Evolutionary conservation across 768 basidiomycete species (phyloP).

Genomic region (Suillus luteus): DNA sequence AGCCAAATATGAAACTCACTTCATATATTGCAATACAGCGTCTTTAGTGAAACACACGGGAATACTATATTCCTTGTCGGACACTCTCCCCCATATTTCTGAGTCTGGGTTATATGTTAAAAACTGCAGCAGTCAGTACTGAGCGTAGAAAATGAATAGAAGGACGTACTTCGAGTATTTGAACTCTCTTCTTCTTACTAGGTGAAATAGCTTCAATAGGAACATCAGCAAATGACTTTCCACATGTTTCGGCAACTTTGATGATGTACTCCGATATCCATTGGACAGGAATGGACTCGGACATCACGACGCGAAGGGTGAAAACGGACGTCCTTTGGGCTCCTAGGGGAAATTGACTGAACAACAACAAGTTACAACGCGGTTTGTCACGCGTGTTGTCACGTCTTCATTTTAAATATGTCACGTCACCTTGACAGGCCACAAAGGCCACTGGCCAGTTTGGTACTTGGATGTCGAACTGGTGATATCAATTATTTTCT

Average conservation of each 20-base stretch:
- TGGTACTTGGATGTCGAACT: too few species aligned
- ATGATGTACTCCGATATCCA: slow-evolving; percentile 64
- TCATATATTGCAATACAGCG: slow-evolving; percentile 47
- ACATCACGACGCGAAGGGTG: slow-evolving; percentile 30
- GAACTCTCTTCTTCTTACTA: slow-evolving; percentile 52
- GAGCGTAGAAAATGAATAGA: not conserved
- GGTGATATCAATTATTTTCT: not conserved
- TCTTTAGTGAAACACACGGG: slow-evolving; percentile 57
- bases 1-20: slow-evolving; percentile 31
- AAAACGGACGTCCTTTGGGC: not conserved
- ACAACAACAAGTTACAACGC: slow-evolving; percentile 9
- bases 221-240: slow-evolving; percentile 40
- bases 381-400: slow-evolving; percentile 13
- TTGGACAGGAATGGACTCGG: slow-evolving; percentile 40
- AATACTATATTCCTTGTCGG: slow-evolving; percentile 55
- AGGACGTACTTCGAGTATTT: slow-evolving; percentile 54
- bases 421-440: not conserved
- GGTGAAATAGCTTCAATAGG: slow-evolving; percentile 15
- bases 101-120: slow-evolving; percentile 50
- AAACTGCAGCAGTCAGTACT: slow-evolving; percentile 44
- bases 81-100: slow-evolving; percentile 64
- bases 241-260: slow-evolving; percentile 50
- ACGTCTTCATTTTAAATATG: not conserved
- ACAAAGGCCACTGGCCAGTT: too few species aligned
- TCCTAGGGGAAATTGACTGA: not conserved